A percentile compares a stretch with the other conserved stretches of the same genome.
phyloP scores from a whole-genome alignment of 129 eudicot species.

The Chrysanthemum makinoi region DNA sequence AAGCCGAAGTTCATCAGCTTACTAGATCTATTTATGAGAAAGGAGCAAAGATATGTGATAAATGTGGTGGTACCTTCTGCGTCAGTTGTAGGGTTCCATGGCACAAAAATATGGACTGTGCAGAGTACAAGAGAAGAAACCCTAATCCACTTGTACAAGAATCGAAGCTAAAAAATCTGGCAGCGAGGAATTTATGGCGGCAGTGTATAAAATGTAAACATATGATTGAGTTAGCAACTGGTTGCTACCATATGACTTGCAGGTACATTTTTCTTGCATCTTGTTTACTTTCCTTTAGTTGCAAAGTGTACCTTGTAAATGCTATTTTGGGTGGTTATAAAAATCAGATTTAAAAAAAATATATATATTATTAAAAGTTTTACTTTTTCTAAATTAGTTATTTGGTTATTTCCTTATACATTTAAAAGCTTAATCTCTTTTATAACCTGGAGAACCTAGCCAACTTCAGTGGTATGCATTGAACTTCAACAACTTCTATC shows the following conservation, averaged over 20 bases:
- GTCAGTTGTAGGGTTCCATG: constrained; percentile 75
- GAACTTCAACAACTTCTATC: neutral
- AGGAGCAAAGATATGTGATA: constrained; percentile 50
- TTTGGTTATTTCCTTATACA: neutral
- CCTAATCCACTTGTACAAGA: constrained; percentile 52
- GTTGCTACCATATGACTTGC: constrained; percentile 96
- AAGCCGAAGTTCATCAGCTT: constrained; percentile 39
- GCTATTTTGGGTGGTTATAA: no score
- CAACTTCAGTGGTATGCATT: neutral
- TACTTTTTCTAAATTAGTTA: neutral
- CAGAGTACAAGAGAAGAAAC: constrained; percentile 40
- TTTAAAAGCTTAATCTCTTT: constrained; percentile 1
- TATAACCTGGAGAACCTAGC: neutral
- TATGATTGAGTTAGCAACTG: constrained; percentile 75
- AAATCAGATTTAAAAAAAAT: no score
- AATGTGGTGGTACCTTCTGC: constrained; percentile 60
- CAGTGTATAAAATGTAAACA: constrained; percentile 83
- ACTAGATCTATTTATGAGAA: constrained; percentile 13
- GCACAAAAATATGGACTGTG: constrained; percentile 58
- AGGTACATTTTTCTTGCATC: constrained; percentile 38
- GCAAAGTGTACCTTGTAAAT: no score
- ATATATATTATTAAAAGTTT: neutral
- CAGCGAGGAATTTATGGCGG: constrained; percentile 70
- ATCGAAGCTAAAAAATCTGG: constrained; percentile 63
- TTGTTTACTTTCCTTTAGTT: neutral